phyloP scores from a whole-genome alignment of 169 alveolate genomes.

The Plasmodium knowlesi region DNA sequence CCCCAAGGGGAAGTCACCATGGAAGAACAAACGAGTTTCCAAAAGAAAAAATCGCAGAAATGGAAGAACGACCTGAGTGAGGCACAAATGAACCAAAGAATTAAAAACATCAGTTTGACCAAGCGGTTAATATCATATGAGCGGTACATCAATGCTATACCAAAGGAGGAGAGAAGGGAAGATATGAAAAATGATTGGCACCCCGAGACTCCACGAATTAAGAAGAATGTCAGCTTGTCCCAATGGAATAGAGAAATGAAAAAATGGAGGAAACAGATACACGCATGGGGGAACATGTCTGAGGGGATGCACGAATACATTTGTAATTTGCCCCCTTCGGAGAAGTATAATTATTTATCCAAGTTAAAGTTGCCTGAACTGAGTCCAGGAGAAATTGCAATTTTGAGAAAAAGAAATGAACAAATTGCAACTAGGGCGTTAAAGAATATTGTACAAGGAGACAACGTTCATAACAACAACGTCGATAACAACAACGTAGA shows the following conservation, averaged over 20 bases:
- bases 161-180: slow-evolving; percentile 75
- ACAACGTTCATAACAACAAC: too few relatives aligned
- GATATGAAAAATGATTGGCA: slow-evolving; percentile 79
- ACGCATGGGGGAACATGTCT: slow-evolving; percentile 78
- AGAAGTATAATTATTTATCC: slow-evolving; percentile 75
- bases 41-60: background rate
- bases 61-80: slow-evolving; percentile 16
- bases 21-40: slow-evolving; percentile 1
- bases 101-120: slow-evolving; percentile 82
- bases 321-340: slow-evolving; percentile 68
- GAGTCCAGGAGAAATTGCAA: slow-evolving; percentile 58
- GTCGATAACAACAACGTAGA: too few relatives aligned
- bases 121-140: slow-evolving; percentile 80
- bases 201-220: slow-evolving; percentile 82
- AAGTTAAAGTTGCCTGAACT: slow-evolving; percentile 73
- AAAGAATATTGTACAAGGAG: slow-evolving; percentile 46
- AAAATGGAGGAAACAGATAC: slow-evolving; percentile 82
- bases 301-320: slow-evolving; percentile 50
- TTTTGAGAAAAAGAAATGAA: slow-evolving; percentile 61
- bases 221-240: slow-evolving; percentile 76
- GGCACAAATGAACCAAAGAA: slow-evolving; percentile 68
- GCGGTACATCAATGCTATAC: slow-evolving; percentile 78
- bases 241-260: slow-evolving; percentile 82
- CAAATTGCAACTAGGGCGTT: slow-evolving; percentile 13
- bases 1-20: slow-evolving; percentile 10